Percentiles rank a stretch among this genome's conserved stretches.
These are phyloP conservation scores for Cryphonectria parasitica DNA, from an alignment of 2,329 filamentous ascomycete genomes.

Conservation along the genomic window DNA sequence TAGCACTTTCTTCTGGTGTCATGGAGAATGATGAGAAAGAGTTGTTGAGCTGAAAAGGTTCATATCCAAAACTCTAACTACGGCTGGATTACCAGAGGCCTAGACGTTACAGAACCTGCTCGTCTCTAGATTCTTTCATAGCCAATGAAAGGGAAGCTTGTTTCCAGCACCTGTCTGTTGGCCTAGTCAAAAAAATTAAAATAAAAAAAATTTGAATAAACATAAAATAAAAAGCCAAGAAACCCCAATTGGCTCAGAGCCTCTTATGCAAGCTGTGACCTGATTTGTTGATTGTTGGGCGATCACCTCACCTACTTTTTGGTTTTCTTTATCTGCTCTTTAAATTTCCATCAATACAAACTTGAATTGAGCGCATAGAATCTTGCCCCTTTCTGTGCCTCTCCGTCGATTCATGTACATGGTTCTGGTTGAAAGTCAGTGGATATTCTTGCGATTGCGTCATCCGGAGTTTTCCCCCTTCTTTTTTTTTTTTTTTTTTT, in stretches of 20 bases:
- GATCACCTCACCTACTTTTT: too few relatives aligned
- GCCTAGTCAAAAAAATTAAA: too few relatives aligned
- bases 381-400: neutral
- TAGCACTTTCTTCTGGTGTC: neutral
- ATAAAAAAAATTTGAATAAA: too few relatives aligned
- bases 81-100: neutral
- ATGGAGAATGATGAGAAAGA: neutral
- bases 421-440: neutral
- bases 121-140: neutral
- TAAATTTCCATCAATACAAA: neutral
- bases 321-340: neutral
- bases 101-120: neutral
- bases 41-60: too few relatives aligned
- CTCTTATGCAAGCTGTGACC: too few relatives aligned
- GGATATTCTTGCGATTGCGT: conserved; percentile 18
- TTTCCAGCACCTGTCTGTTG: neutral
- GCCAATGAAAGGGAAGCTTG: neutral
- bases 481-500: too few relatives aligned
- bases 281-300: neutral
- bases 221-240: too few relatives aligned
- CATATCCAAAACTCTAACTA: neutral
- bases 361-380: neutral
- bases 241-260: too few relatives aligned
- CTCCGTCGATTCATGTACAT: neutral
- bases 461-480: neutral